A percentile compares a stretch with the other conserved stretches of the same genome.
These are phyloP conservation scores for Copromyces sp. DNA, from an alignment of 495 filamentous ascomycete species.

Conservation along the genomic window DNA sequence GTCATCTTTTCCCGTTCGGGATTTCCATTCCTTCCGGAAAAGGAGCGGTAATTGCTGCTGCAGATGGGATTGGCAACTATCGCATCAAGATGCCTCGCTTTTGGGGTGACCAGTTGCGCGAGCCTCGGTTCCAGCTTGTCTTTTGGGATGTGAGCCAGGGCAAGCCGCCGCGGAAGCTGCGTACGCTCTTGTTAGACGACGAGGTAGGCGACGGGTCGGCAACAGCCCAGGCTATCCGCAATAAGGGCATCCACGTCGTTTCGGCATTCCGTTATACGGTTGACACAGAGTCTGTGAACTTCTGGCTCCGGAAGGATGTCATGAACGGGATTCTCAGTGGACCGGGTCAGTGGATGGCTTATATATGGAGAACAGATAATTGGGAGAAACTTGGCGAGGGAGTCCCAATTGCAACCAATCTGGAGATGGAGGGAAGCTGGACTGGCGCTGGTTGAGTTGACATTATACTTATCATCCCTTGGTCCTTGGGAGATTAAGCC, in stretches of 20 bases:
- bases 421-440: no score
- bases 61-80: constrained; percentile 19
- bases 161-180: background rate
- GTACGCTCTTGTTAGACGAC: constrained; percentile 7
- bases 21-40: constrained; percentile 4
- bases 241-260: constrained; percentile 15
- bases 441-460: no score
- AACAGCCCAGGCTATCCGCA: constrained; percentile 3
- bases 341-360: constrained; percentile 14
- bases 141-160: constrained; percentile 15
- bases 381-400: constrained; percentile 1
- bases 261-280: constrained; percentile 16
- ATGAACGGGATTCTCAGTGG: constrained; percentile 11
- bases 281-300: constrained; percentile 12
- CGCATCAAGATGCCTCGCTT: constrained; percentile 9
- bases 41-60: constrained; percentile 9
- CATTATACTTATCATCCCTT: no score
- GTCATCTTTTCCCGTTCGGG: constrained; percentile 21
- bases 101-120: background rate
- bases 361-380: constrained; percentile 11
- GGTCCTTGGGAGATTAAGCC: no score
- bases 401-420: background rate
- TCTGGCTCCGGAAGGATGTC: constrained; percentile 22
- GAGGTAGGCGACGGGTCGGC: constrained; percentile 5
- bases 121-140: constrained; percentile 19